Base-by-base conservation (phyloP, 257 asterid genomes). In the Knoxia roxburghii region DNA sequence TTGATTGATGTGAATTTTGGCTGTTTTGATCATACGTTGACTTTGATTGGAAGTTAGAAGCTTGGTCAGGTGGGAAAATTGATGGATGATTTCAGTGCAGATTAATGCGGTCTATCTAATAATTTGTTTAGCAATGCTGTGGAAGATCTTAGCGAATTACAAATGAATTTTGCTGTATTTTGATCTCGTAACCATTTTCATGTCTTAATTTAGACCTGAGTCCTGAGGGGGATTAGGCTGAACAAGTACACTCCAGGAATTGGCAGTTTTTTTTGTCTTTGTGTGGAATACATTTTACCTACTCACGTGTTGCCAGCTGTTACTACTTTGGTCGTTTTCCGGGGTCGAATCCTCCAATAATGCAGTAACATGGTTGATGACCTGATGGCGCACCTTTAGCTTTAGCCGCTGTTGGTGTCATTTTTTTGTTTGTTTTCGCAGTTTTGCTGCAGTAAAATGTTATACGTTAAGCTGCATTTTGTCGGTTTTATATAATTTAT, bases 241-340 rank as follows among this genome's bases (percentile, higher is more conserved):
- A 67, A 67, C 12, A 10, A 52, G 46, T 39, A 6, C 26, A 39
- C 9, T 10, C 32, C 3, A 10, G 48, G 53, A 53, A 52, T 39
- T 4, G 40, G 52, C 43, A 24, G n/a, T 23, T 37, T 51, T n/a
- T n/a, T n/a, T 54, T 20, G 18, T 45, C 5, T 41, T 39, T 56
- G 12, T 46, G 37, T 30, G 58, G 51, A 50, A 27, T 18, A 5
- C 40, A 6, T 3, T 17, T 51, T 14, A 26, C 35, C 69, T 62
- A 45, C 23, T 48, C 70, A 63, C n/a, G 33, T 43, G 39, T 60
- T 62, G 75, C 70, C 70, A 43, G 56, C 57, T 71, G 37, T 40
- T 20, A 13, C 49, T 45, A 61, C 32, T n/a, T 51, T 37, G 37
- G 39, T 24, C 60, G 7, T 48, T 13, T n/a, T 56, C 54, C 39